Base-by-base conservation (phyloP, 176 grass and related monocot genomes). In the Phoenix roebelenii region DNA sequence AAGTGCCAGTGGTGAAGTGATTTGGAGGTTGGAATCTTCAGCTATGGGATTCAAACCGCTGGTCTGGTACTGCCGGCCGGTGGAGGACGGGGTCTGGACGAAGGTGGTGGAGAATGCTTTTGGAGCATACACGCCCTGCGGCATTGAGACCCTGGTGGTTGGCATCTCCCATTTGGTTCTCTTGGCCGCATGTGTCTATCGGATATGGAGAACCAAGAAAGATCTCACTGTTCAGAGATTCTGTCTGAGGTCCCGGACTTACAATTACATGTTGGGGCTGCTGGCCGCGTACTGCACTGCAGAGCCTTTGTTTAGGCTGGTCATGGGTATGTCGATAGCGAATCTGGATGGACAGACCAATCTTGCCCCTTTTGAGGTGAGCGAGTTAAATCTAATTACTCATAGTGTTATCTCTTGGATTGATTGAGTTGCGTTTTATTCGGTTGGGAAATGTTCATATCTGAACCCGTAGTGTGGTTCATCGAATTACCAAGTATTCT, bases 331-430 rank as follows among this genome's bases (percentile, higher is more conserved):
- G 54, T 92, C 93, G 17, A 81, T 73, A 24, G 79, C 84, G 73
- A 98, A 92, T 73, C 65, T 92, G 70, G 93, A 98, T 80, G 81
- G 84, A 28, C 79, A 98, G 66, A 23, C 63, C 50, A 59, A 58
- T 49, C 81, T 91, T 23, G 81, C 93, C 62, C 93, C 93, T 49
- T 97, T 83, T 77, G 93, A 97, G 93, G 93, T 90, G 67, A 75
- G 78, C 18, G 3, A 12, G 35, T 44, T 44, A 44, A 14, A 44
- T 44, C 12, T 44, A 44, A 44, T 44, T 12, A 44, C 35, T 44
- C 26, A n/a, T 39, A 20, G 57, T 15, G 58, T n/a, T 56, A 32
- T n/a, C 39, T 58, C 52, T 28, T 53, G 52, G 18, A 52, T 17
- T 23, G 60, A 58, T 51, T 2, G 9, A 44, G 35, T 44, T 44